Evolutionary conservation across 192 early-diverging fungal genomes (phyloP).

Genomic region (Backusella morwellensis): DNA sequence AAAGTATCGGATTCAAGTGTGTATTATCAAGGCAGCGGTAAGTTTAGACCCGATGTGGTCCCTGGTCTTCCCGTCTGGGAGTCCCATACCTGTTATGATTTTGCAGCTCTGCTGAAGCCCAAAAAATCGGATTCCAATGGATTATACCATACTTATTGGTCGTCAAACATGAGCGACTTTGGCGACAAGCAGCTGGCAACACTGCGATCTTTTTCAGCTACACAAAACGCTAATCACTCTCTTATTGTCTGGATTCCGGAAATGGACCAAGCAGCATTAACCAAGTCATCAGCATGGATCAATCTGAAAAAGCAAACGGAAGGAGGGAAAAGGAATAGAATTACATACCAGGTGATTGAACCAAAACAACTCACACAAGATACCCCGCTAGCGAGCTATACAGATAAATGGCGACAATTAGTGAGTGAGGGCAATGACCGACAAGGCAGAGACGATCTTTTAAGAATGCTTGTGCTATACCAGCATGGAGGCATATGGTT

Average conservation of each 20-base stretch:
- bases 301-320: neutral
- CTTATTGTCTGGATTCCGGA: conserved; percentile 27
- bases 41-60: conserved; percentile 8
- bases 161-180: neutral
- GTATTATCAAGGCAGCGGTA: neutral
- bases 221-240: conserved; percentile 17
- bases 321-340: neutral
- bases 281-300: neutral
- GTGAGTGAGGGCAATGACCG: neutral
- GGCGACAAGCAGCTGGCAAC: conserved; percentile 20
- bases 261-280: conserved; percentile 2
- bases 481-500: conserved; percentile 35
- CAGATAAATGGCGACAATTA: conserved; percentile 14
- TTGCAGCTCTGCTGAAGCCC: conserved; percentile 10
- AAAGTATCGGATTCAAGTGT: neutral
- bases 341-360: neutral
- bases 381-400: conserved; percentile 5
- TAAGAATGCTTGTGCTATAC: conserved; percentile 26
- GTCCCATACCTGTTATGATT: conserved; percentile 22
- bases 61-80: conserved; percentile 26
- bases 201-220: conserved; percentile 23
- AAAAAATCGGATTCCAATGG: neutral
- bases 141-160: conserved; percentile 13
- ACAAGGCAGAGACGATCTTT: conserved; percentile 4
- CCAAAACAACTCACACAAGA: neutral